Conservation (phyloP, 75 land plant genomes). For the Pinus tabuliformis region DNA sequence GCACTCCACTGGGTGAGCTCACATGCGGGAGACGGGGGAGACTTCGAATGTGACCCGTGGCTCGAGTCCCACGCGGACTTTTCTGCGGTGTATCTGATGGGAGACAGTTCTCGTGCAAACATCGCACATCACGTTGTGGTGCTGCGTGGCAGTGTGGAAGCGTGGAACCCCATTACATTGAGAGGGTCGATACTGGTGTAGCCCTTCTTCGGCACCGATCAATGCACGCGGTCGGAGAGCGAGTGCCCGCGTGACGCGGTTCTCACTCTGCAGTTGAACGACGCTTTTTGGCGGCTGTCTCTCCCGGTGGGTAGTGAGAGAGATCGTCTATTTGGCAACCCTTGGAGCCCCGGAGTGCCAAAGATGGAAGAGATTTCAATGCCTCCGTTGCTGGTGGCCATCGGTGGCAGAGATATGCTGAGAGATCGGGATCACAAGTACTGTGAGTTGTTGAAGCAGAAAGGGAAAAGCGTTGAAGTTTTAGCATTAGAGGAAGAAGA, state of each 20-base stretch:
- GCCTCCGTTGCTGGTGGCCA: constrained; percentile 45
- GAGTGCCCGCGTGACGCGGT: constrained; percentile 15
- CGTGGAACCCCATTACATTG: background rate
- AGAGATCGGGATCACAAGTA: constrained; percentile 56
- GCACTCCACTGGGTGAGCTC: constrained; percentile 28
- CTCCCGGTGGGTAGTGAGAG: constrained; percentile 44
- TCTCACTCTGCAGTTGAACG: constrained; percentile 18
- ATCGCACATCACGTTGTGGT: background rate
- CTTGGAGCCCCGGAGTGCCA: constrained; percentile 6
- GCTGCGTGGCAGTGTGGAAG: background rate
- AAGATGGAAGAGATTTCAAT: background rate
- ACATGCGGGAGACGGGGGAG: background rate
- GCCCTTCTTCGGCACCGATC: constrained; percentile 60
- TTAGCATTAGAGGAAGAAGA: constrained; percentile 26
- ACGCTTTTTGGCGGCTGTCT: constrained; percentile 54
- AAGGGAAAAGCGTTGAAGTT: background rate
- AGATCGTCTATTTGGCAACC: constrained; percentile 43
- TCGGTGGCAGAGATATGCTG: constrained; percentile 52
- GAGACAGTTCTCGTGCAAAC: constrained; percentile 41
- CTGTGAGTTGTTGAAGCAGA: constrained; percentile 29
- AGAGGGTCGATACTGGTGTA: constrained; percentile 34
- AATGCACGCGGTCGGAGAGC: constrained; percentile 12
- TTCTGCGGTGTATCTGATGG: constrained; percentile 29
- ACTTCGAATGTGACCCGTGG: constrained; percentile 10
- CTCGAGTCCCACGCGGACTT: constrained; percentile 27